These are phyloP conservation scores for Gossypium aridum DNA, from an alignment of 441 rosid genomes.

Conservation along the genomic window DNA sequence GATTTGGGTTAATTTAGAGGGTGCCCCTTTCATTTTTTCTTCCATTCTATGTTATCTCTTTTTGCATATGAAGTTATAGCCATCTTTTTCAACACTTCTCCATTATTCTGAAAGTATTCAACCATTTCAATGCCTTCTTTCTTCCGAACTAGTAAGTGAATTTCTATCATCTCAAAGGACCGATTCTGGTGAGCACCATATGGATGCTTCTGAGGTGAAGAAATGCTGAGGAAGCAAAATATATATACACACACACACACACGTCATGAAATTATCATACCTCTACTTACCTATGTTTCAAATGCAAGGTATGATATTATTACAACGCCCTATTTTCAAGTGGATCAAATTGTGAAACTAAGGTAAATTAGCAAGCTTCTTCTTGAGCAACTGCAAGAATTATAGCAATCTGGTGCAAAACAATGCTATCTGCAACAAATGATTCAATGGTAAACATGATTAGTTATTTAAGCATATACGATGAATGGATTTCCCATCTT, in stretches of 20 bases:
- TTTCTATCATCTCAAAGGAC: too few species aligned
- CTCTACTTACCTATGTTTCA: neutral
- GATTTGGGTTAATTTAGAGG: neutral
- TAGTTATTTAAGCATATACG: neutral
- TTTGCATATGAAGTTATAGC: neutral
- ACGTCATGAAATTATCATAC: too few species aligned
- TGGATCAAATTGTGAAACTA: neutral
- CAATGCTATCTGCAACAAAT: neutral
- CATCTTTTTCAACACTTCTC: neutral
- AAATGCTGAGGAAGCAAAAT: too few species aligned
- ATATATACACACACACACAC: too few species aligned
- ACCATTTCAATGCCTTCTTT: neutral
- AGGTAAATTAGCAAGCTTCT: neutral
- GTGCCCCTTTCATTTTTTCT: neutral
- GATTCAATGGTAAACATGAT: neutral
- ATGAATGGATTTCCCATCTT: neutral
- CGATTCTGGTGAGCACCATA: too few species aligned
- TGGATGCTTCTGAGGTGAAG: too few species aligned
- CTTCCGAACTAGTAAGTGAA: neutral
- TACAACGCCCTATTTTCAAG: neutral
- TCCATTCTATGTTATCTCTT: too few species aligned
- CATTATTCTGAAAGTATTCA: neutral
- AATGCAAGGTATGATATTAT: neutral
- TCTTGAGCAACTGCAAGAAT: neutral
- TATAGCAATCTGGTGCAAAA: neutral